Percentiles rank a stretch among this genome's conserved stretches.
Evolutionary conservation across 2,329 filamentous ascomycete species (phyloP).

Genomic region (Epichloe bromicola): DNA sequence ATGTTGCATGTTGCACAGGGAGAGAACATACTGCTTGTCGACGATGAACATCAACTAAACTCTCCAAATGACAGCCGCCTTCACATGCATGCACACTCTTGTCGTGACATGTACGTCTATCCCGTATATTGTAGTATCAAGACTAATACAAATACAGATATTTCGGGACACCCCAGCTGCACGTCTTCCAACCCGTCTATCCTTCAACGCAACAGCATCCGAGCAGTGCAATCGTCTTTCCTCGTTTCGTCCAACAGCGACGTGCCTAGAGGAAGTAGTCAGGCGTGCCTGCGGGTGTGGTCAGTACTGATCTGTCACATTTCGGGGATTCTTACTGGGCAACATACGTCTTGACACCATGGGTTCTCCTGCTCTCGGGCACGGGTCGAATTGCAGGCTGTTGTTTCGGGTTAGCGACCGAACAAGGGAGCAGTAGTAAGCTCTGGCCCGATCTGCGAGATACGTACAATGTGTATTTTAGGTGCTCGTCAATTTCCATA

Average conservation of each 20-base stretch:
- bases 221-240: conserved; percentile 4
- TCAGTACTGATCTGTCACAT: background rate
- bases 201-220: conserved; percentile 8
- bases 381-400: conserved; percentile 98
- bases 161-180: conserved; percentile 11
- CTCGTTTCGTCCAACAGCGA: background rate
- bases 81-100: conserved; percentile 6
- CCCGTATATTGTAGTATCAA: conserved; percentile 9
- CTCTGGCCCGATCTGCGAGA: background rate
- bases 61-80: background rate
- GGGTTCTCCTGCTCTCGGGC: conserved; percentile 90
- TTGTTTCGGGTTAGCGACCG: conserved; percentile 13
- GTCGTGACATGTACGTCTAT: conserved; percentile 7
- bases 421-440: background rate
- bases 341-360: conserved; percentile 86
- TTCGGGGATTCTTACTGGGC: background rate
- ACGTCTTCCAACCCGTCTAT: conserved; percentile 10
- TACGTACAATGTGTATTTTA: conserved; percentile 98
- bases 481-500: conserved; percentile 98
- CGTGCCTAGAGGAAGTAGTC: conserved; percentile 85
- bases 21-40: no score
- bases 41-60: no score
- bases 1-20: no score
- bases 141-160: conserved; percentile 17
- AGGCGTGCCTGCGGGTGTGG: no score